A percentile compares a stretch with the other conserved stretches of the same genome.
Evolutionary conservation across 225 moss, liverwort and hornwort species (phyloP).

Genomic region (Physcomitrellopsis africana): DNA sequence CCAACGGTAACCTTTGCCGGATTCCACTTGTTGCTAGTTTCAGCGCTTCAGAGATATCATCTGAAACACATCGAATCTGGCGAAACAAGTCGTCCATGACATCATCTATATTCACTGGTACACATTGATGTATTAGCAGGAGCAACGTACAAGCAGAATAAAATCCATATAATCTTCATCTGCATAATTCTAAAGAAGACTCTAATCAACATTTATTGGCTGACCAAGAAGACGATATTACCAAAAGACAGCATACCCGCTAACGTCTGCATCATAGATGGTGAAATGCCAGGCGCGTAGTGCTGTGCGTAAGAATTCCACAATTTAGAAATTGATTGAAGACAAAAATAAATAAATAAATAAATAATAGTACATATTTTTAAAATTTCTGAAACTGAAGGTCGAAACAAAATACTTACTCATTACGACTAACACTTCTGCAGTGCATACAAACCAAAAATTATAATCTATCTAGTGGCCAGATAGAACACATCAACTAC

Average conservation of each 20-base stretch:
- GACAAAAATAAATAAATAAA: neutral
- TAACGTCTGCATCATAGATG: conserved; percentile 84
- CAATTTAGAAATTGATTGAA: conserved; percentile 14
- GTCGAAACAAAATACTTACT: neutral
- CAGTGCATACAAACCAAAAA: conserved; percentile 4
- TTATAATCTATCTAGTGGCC: too few relatives aligned
- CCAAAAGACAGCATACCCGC: conserved; percentile 49
- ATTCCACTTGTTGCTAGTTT: conserved; percentile 59
- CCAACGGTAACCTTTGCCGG: conserved; percentile 44
- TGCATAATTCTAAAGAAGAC: too few relatives aligned
- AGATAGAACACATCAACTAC: conserved; percentile 6
- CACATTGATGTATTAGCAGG: conserved; percentile 22
- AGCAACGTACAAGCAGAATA: neutral
- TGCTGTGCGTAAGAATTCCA: conserved; percentile 44
- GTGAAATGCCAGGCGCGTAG: conserved; percentile 73
- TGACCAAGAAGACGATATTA: conserved; percentile 9
- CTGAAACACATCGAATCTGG: conserved; percentile 80
- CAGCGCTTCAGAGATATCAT: conserved; percentile 63
- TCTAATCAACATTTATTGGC: neutral
- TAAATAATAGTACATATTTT: neutral
- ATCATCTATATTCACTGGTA: conserved; percentile 90
- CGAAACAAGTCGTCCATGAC: conserved; percentile 98
- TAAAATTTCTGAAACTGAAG: neutral
- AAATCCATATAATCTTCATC: neutral
- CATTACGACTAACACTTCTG: conserved; percentile 2